Conservation (phyloP, 805 yeast genomes). For the Candida vartiovaarae region DNA sequence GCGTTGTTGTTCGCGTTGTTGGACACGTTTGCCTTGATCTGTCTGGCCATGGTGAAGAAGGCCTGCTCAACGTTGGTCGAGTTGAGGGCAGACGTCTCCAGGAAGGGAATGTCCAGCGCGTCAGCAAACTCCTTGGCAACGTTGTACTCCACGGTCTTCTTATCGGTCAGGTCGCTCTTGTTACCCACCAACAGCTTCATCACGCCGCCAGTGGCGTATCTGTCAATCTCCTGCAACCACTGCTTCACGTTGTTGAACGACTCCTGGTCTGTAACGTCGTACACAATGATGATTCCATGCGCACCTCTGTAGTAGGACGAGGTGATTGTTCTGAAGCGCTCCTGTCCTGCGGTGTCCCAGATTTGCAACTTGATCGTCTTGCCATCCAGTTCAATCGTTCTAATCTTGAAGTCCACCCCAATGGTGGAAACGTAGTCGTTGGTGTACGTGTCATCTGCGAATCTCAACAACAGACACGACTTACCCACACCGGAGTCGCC, state of each 20-base stretch:
- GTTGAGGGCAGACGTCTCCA: conserved; percentile 95
- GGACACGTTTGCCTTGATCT: conserved; percentile 19
- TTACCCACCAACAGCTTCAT: conserved; percentile 92
- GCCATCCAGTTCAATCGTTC: conserved; percentile 91
- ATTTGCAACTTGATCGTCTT: conserved; percentile 90
- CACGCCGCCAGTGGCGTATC: conserved; percentile 95
- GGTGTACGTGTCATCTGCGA: conserved; percentile 93
- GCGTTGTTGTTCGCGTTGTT: conserved; percentile 18
- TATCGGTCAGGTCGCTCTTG: conserved; percentile 84
- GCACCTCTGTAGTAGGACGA: conserved; percentile 89
- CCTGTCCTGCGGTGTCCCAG: conserved; percentile 99
- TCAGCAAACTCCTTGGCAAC: conserved; percentile 88
- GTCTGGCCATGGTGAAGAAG: conserved; percentile 59
- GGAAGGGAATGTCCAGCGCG: conserved; percentile 80
- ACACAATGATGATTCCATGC: conserved; percentile 77
- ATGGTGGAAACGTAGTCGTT: conserved; percentile 96
- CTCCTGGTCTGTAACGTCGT: conserved; percentile 82
- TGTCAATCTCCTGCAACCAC: conserved; percentile 94
- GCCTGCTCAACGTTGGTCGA: conserved; percentile 84
- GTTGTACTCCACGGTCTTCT: conserved; percentile 80
- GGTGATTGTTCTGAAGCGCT: conserved; percentile 88
- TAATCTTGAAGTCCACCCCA: conserved; percentile 96
- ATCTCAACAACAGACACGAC: conserved; percentile 84
- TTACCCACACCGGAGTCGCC: conserved; percentile 93
- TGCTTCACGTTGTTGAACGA: conserved; percentile 88